Evolutionary conservation across 768 basidiomycete species (phyloP), one percentile per base, ranked within the genome.

Genomic region (Clavulina sp.): DNA sequence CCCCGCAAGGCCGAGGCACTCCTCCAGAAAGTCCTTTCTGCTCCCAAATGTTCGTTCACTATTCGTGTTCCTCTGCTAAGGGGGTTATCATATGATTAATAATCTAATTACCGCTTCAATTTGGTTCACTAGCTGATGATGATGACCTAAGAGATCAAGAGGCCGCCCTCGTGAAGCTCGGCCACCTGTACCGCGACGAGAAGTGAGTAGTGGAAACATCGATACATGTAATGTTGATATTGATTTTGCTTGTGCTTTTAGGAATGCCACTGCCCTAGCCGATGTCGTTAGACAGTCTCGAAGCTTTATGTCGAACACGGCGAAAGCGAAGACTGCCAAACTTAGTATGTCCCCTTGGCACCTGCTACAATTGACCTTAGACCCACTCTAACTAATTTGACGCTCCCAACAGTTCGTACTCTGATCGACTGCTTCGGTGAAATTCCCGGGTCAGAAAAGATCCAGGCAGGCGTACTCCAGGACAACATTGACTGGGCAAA

Each of bases 321-420:
- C 92, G 16, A 96, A 96, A 66, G 92, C 91, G 1, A 95, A 96
- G 66, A 95, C 93, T 0, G 91, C 91, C 2, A 93, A 93, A 68
- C 77, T 96, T 57, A 93, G 89, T 89, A 56, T 58, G 80, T 65
- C 26, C 4, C 52, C 2, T 9, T 23, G 16, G 28, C 36, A n/a
- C 41, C 18, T 28, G 4, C 29, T 32, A 26, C 24, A 31, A 52
- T 41, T 47, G 36, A 43, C 13, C 43, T 9, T 16, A 13, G 13
- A 9, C 16, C 24, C n/a, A 48, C 26, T 24, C 31, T 50, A 24
- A 40, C 48, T 52, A 43, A 55, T 28, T 52, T 41, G 21, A 55
- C 21, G 26, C 13, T 28, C 4, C 9, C 19, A 33, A 23, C 56
- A 95, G 91, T 96, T 67, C 80, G 93, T 40, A 93, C 91, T 9